Conservation (phyloP, 768 basidiomycete genomes). For the Lentinula detonsa region DNA sequence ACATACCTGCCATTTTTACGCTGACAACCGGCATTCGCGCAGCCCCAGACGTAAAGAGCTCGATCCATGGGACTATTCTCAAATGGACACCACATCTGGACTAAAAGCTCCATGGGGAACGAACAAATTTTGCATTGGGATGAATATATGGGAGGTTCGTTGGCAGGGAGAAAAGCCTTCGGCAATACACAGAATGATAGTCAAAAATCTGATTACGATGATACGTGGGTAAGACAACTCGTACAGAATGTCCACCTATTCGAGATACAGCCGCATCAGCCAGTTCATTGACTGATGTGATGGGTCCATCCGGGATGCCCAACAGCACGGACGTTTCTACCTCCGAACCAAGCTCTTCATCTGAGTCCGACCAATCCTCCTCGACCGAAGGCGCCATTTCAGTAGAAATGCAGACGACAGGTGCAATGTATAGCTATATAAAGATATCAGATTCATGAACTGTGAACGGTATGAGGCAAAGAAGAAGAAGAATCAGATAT, state of each 20-base stretch:
- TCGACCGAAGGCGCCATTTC: constrained; percentile 38
- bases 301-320: constrained; percentile 73
- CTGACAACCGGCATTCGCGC: constrained; percentile 65
- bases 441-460: constrained; percentile 14
- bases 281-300: constrained; percentile 54
- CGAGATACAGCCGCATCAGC: constrained; percentile 81
- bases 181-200: constrained; percentile 34
- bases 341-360: constrained; percentile 50
- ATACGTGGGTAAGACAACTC: constrained; percentile 50
- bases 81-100: constrained; percentile 89
- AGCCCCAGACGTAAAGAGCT: constrained; percentile 83
- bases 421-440: background rate
- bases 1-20: constrained; percentile 72
- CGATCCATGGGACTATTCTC: constrained; percentile 82
- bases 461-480: background rate
- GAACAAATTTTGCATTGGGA: constrained; percentile 70
- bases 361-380: constrained; percentile 79
- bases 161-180: constrained; percentile 69
- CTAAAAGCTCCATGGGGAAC: constrained; percentile 71
- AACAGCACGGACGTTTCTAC: constrained; percentile 71
- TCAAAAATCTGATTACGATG: constrained; percentile 35
- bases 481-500: constrained; percentile 54
- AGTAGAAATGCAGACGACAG: background rate
- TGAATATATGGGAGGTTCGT: constrained; percentile 55
- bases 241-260: constrained; percentile 87